Base-by-base conservation (phyloP, 257 asterid genomes). In the Marsdenia floribunda region DNA sequence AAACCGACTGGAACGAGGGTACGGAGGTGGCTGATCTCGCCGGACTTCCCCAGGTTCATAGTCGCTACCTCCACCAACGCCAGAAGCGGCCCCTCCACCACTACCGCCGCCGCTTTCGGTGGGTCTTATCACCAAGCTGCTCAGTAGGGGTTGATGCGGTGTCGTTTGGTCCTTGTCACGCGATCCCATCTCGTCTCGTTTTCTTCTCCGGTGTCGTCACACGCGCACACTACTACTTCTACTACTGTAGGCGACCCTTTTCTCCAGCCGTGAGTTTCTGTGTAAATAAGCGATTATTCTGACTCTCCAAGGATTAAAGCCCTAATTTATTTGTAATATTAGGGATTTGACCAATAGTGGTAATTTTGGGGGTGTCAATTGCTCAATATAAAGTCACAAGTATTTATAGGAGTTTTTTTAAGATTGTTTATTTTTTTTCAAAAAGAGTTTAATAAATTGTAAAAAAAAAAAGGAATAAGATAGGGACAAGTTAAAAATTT, bases 21-120 rank as follows among this genome's bases (percentile, higher is more conserved):
- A 81, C 54, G 89, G 87, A 78, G 88, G 93, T 38, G 90, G 90
- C 79, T 85, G 89, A 15, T 86, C 88, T 5, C 87, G 94, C 75
- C 96, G 98, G 77, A 93, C 97, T 81, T 93, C 98, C n/a, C 97
- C 98, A 22, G 97, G 96, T 75, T 93, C 98, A 84, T 88, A 90
- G 69, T 93, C 97, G 87, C 87, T 83, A 35, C 87, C 93, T 8
- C 52, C 52, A 55, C 79, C 83, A 8, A 83, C 87, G 19, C 74
- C 87, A 5, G 78, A 74, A 29, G 68, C 88, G 3, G 74, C 60
- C 26, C 75, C 83, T 5, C 82, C 86, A 37, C 70, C 83, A 24
- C 85, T 86, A 5, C 84, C 88, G 3, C 81, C 86, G 38, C 84
- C 81, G 82, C 76, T 85, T 52, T 84, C 90, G 21, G 95, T 37